Percentiles rank a stretch among this genome's conserved stretches.
These are phyloP conservation scores for Aureoboletus auriporus DNA, from an alignment of 768 basidiomycete genomes.

Conservation along the genomic window DNA sequence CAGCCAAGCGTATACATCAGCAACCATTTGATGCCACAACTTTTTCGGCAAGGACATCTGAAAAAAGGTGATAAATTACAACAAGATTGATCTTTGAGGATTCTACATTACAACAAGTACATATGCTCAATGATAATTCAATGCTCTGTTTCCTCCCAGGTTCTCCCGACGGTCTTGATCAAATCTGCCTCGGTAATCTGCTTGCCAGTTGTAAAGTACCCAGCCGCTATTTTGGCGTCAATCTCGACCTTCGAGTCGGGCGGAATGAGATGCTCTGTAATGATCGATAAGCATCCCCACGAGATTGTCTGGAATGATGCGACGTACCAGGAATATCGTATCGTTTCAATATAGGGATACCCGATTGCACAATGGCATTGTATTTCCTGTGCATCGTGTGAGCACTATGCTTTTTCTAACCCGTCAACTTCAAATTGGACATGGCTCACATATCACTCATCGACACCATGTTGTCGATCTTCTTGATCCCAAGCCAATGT, in stretches of 20 bases:
- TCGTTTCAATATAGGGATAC: constrained; percentile 74
- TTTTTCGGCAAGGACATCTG: too few relatives aligned
- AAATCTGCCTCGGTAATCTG: constrained; percentile 75
- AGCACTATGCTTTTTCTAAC: not conserved
- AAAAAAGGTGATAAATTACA: not conserved
- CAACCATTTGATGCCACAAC: too few relatives aligned
- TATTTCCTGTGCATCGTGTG: constrained; percentile 63
- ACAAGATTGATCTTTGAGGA: not conserved
- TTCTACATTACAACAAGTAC: constrained; percentile 4
- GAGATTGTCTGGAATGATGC: too few relatives aligned
- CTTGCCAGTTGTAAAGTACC: constrained; percentile 85
- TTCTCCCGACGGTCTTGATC: constrained; percentile 79
- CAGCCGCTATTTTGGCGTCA: constrained; percentile 93
- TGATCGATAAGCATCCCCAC: not conserved
- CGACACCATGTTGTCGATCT: constrained; percentile 85
- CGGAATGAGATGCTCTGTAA: constrained; percentile 76
- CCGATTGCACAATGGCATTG: constrained; percentile 86
- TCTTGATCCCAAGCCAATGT: constrained; percentile 90
- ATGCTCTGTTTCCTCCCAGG: constrained; percentile 90
- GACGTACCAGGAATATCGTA: constrained; percentile 81
- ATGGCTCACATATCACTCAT: constrained; percentile 74
- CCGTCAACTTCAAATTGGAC: not conserved
- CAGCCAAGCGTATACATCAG: too few relatives aligned
- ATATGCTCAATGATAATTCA: constrained; percentile 25
- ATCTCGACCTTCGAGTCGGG: constrained; percentile 92